Conservation (phyloP, 257 asterid species). For the Penstemon davidsonii region DNA sequence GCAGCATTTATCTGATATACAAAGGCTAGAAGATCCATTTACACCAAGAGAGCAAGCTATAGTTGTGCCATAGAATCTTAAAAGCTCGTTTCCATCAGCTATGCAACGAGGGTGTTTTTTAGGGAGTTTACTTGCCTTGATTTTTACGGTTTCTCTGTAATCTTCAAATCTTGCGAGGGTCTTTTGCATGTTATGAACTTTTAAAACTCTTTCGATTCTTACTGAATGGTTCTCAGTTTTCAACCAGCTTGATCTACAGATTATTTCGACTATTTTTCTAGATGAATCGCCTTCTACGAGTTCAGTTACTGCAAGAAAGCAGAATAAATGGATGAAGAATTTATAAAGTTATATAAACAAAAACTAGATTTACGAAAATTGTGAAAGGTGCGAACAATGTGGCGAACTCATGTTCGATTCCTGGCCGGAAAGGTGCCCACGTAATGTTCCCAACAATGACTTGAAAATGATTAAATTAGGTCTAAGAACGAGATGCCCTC, state of each 20-base stretch:
- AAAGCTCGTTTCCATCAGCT: constrained; percentile 86
- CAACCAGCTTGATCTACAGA: constrained; percentile 73
- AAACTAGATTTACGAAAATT: constrained; percentile 1
- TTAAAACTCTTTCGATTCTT: constrained; percentile 64
- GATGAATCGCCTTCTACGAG: constrained; percentile 91
- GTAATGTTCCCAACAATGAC: too few relatives aligned
- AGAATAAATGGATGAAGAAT: background rate
- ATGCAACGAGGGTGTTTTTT: constrained; percentile 90
- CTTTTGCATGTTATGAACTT: constrained; percentile 76
- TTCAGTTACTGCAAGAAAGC: constrained; percentile 64
- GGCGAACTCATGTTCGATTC: too few relatives aligned
- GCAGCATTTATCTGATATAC: constrained; percentile 64
- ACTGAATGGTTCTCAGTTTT: constrained; percentile 59
- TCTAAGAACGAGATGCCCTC: too few relatives aligned
- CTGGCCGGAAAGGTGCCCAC: too few relatives aligned
- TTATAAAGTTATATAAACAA: constrained; percentile 2
- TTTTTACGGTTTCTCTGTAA: constrained; percentile 68
- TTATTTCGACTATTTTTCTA: constrained; percentile 82
- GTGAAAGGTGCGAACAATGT: too few relatives aligned
- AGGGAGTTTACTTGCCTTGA: constrained; percentile 67
- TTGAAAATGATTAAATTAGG: too few relatives aligned
- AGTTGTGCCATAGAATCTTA: constrained; percentile 73
- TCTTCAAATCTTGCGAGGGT: constrained; percentile 76
- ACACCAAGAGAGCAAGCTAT: constrained; percentile 74
- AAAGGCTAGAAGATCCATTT: constrained; percentile 67